Evolutionary conservation across 2,329 filamentous ascomycete genomes (phyloP).

Genomic region (Penicillium palitans): DNA sequence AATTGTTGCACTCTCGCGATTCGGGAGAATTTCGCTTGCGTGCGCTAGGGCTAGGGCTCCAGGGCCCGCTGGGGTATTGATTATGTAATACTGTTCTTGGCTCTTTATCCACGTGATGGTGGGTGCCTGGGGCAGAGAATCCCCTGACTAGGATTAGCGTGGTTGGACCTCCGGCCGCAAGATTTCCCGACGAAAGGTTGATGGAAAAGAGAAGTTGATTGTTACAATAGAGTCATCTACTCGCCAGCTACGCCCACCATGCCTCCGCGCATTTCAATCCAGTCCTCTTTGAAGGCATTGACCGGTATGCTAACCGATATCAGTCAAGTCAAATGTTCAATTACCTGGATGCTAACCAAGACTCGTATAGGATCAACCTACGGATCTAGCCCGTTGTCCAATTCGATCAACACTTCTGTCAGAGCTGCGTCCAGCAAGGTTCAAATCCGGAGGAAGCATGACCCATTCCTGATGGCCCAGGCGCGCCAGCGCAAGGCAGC

Average conservation of each 20-base stretch:
- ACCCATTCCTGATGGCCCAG: constrained; percentile 81
- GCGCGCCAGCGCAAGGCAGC: constrained; percentile 79
- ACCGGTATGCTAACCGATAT: constrained; percentile 54
- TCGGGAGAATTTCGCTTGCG: constrained; percentile 41
- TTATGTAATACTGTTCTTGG: constrained; percentile 11
- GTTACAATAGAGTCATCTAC: constrained; percentile 11
- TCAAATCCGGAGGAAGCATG: constrained; percentile 66
- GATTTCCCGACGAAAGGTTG: constrained; percentile 34
- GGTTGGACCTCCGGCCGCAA: constrained; percentile 21
- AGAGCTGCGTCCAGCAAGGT: constrained; percentile 65
- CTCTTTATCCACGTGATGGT: background rate
- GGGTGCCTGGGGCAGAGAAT: background rate
- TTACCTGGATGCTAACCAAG: constrained; percentile 11
- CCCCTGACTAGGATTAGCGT: constrained; percentile 28
- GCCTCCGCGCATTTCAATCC: constrained; percentile 65
- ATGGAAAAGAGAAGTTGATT: constrained; percentile 22
- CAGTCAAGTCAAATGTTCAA: background rate
- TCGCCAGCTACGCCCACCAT: constrained; percentile 48
- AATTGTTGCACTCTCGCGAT: constrained; percentile 29
- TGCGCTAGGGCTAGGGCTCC: constrained; percentile 41
- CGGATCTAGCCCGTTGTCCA: constrained; percentile 51
- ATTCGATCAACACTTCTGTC: constrained; percentile 54
- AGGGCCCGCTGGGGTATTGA: background rate
- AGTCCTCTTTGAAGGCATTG: constrained; percentile 60
- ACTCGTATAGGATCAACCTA: constrained; percentile 29